Conservation (phyloP, 139 green algal genomes). For the Chlorella vulgaris region DNA sequence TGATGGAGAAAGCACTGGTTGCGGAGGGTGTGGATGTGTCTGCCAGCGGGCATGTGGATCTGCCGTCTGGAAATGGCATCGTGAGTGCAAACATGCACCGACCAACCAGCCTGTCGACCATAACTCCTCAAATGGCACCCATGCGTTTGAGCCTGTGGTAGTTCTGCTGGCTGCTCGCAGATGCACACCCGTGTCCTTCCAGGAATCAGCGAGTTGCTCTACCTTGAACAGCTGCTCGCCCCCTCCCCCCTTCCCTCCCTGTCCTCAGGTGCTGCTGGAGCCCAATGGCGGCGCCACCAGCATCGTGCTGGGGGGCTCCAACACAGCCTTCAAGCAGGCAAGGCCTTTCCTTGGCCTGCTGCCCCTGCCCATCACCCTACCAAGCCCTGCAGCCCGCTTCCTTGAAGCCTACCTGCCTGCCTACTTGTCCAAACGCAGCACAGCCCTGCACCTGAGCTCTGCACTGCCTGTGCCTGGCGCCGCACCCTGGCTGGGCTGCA, state of each 20-base stretch:
- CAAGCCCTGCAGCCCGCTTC: too few species aligned
- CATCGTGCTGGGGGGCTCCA: conserved; percentile 73
- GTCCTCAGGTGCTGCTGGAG: conserved; percentile 66
- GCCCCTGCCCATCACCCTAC: too few species aligned
- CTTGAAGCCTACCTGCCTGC: too few species aligned
- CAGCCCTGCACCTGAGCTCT: too few species aligned
- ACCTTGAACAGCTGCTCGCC: neutral
- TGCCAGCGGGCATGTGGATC: neutral
- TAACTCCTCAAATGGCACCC: too few species aligned
- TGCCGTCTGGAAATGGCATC: conserved; percentile 60
- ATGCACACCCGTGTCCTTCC: too few species aligned
- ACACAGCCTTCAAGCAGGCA: conserved; percentile 42
- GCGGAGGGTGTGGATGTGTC: conserved; percentile 54
- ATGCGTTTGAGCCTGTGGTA: too few species aligned
- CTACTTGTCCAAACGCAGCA: too few species aligned
- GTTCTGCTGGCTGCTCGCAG: too few species aligned
- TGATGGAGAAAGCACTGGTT: conserved; percentile 49
- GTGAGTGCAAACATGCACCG: too few species aligned
- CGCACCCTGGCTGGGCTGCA: neutral
- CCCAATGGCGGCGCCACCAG: conserved; percentile 59
- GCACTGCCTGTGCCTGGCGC: too few species aligned
- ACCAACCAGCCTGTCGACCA: too few species aligned
- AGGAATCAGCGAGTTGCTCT: neutral
- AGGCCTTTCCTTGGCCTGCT: neutral
- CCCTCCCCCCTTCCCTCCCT: neutral